phyloP scores from a whole-genome alignment of 2,329 filamentous ascomycete species.

The Zarea fungicola region DNA sequence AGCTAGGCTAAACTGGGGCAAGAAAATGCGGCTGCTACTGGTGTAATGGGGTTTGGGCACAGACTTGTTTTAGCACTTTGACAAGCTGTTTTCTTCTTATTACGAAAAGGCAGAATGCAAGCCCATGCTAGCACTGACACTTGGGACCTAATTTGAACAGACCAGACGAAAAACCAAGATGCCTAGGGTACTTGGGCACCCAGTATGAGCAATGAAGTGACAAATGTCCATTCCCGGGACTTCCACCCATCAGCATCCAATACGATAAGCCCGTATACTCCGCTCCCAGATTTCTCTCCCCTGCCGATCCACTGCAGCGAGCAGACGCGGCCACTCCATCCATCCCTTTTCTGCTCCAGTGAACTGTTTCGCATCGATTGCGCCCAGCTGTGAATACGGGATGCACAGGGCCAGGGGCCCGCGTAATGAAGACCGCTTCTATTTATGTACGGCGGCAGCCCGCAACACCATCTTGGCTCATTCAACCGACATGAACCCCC shows the following conservation, averaged over 20 bases:
- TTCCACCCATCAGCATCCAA: no score
- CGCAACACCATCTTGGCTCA: background rate
- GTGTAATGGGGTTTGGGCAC: background rate
- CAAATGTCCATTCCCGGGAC: no score
- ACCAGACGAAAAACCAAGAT: no score
- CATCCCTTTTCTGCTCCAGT: background rate
- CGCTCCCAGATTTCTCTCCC: conserved; percentile 4
- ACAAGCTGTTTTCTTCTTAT: background rate
- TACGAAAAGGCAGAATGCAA: no score
- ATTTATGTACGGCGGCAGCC: background rate
- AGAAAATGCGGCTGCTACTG: background rate
- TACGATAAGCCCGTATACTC: no score
- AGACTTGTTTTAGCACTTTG: background rate
- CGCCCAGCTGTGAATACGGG: conserved; percentile 4
- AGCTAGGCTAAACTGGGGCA: background rate
- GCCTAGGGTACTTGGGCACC: no score
- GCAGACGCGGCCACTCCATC: background rate
- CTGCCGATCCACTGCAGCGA: conserved; percentile 2
- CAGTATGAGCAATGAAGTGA: no score
- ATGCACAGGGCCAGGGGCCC: background rate
- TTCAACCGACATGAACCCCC: background rate
- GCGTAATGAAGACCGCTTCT: background rate
- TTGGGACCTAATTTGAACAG: no score
- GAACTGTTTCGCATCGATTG: conserved; percentile 1
- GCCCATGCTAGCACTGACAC: no score